Evolutionary conservation across 192 early-diverging fungal genomes (phyloP), one percentile per base, ranked within the genome.

Genomic region (Podila epigama): DNA sequence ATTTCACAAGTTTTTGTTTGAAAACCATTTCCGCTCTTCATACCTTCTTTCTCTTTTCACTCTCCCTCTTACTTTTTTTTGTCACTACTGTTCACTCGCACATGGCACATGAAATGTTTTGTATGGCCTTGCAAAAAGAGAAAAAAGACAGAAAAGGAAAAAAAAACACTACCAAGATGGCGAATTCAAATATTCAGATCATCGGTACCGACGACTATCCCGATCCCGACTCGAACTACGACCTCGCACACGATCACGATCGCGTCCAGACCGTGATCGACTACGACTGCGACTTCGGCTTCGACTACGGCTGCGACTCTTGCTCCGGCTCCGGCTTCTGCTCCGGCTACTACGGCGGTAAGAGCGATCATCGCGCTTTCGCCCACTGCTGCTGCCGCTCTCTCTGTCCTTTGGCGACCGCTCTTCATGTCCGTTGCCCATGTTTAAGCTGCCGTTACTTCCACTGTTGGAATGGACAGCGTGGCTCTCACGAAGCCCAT

Each of bases 321-420:
- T 59, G 15, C 75, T 63, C 28, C 80, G 37, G 9, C 56, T 62
- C 16, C 66, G 63, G 51, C 65, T 68, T 31, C 62, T 69, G 44
- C 58, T 58, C 5, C 80, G 72, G 32, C 81, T 71, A 32, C 61
- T 64, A 8, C 73, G 52, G 40, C 68, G 66, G 36, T 68, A 68
- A 20, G 58, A 65, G 10, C 75, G 58, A 51, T 84, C n/a, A n/a
- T n/a, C 81, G 4, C 80, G 63, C 33, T 81, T 58, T 34, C 71
- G 75, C 20, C 51, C 56, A n/a, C n/a, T n/a, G n/a, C n/a, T n/a
- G n/a, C n/a, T n/a, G n/a, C n/a, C n/a, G n/a, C n/a, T n/a, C n/a
- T 82, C 77, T 22, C 54, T 48, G 44, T 48, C 40, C 31, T 58
- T 63, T 34, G n/a, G n/a, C n/a, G 66, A 66, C 28, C 62, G 52